phyloP scores from a whole-genome alignment of 1,284 basidiomycete species.

The Xerocomus nothofagi region DNA sequence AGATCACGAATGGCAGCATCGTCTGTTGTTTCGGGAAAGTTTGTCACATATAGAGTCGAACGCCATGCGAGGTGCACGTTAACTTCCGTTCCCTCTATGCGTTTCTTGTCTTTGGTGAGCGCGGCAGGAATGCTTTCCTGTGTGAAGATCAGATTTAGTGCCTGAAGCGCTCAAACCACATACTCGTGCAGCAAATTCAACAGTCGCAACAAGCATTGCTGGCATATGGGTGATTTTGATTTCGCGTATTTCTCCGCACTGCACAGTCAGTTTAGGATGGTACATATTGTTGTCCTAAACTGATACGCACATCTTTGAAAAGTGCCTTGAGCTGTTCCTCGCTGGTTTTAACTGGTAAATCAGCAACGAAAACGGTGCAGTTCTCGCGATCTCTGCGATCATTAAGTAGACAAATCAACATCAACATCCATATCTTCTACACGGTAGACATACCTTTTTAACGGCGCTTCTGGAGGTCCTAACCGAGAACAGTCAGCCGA shows the following conservation, averaged over 20 bases:
- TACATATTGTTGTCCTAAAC: slow-evolving; percentile 1
- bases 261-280: slow-evolving; percentile 15
- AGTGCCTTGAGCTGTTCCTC: slow-evolving; percentile 70
- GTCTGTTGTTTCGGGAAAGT: slow-evolving; percentile 88
- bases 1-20: slow-evolving; percentile 75
- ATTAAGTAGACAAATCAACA: neutral
- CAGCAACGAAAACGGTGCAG: slow-evolving; percentile 84
- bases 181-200: slow-evolving; percentile 77
- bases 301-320: slow-evolving; percentile 78
- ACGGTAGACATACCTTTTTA: slow-evolving; percentile 58
- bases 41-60: slow-evolving; percentile 95
- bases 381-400: slow-evolving; percentile 88
- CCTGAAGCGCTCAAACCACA: slow-evolving; percentile 17
- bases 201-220: slow-evolving; percentile 66
- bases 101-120: slow-evolving; percentile 92
- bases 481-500: slow-evolving; percentile 6
- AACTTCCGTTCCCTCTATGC: slow-evolving; percentile 70
- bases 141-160: neutral
- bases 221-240: slow-evolving; percentile 67
- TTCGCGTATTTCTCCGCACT: slow-evolving; percentile 86
- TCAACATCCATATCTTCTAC: neutral
- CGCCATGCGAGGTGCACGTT: slow-evolving; percentile 89
- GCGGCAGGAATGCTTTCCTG: slow-evolving; percentile 83
- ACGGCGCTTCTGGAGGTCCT: slow-evolving; percentile 47
- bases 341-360: slow-evolving; percentile 57